These are phyloP conservation scores for Sporothrix dimorphospora DNA, from an alignment of 2,329 filamentous ascomycete species.

Conservation along the genomic window DNA sequence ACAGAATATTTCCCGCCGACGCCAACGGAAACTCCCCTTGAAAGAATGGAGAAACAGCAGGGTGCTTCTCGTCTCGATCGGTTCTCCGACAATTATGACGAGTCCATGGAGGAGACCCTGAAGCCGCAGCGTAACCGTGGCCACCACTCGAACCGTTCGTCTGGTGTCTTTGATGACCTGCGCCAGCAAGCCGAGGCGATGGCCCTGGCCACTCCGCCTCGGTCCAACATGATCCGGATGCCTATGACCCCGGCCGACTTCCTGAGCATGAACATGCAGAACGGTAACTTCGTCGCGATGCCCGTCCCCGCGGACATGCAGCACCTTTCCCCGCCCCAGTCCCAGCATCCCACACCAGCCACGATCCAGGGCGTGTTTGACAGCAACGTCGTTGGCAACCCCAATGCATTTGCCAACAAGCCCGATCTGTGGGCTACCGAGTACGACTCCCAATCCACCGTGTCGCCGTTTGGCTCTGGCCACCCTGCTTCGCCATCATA, in stretches of 20 bases:
- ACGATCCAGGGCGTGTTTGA: constrained; percentile 49
- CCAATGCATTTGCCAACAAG: constrained; percentile 49
- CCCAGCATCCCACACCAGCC: constrained; percentile 58
- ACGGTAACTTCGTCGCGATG: constrained; percentile 40
- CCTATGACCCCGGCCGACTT: constrained; percentile 62
- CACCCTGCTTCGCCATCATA: constrained; percentile 25
- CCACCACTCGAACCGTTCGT: constrained; percentile 49
- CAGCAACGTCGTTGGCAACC: constrained; percentile 37
- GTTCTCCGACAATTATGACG: constrained; percentile 65
- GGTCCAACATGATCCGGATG: constrained; percentile 52
- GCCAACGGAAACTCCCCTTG: constrained; percentile 65
- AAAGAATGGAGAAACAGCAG: constrained; percentile 48
- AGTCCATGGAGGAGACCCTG: constrained; percentile 68
- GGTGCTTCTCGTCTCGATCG: constrained; percentile 46
- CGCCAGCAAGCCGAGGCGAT: constrained; percentile 56
- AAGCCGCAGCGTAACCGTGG: constrained; percentile 51
- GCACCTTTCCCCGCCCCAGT: constrained; percentile 51
- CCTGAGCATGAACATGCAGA: constrained; percentile 48
- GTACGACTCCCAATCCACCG: constrained; percentile 34
- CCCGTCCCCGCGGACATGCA: constrained; percentile 43
- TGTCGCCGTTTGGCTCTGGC: constrained; percentile 30
- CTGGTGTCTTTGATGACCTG: constrained; percentile 62
- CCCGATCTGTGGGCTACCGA: constrained; percentile 44
- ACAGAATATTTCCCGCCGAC: constrained; percentile 68
- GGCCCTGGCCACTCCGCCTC: constrained; percentile 59